phyloP scores from a whole-genome alignment of 2,329 filamentous ascomycete genomes.

The Epichloe brachyelytri region DNA sequence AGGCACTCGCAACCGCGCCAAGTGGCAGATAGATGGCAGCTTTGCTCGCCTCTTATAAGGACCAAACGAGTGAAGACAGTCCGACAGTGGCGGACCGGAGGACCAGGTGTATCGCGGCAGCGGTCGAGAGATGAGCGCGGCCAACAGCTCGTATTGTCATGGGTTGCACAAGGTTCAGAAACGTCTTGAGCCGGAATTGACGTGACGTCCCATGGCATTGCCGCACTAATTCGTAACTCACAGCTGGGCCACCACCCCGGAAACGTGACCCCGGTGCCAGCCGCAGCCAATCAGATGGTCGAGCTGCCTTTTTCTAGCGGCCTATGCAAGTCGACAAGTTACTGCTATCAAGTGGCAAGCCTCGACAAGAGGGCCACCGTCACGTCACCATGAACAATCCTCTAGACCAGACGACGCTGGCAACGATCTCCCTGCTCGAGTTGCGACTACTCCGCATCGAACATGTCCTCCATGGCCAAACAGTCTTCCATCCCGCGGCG shows the following conservation, averaged over 20 bases:
- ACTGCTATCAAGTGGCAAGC: neutral
- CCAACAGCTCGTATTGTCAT: neutral
- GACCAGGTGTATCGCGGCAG: neutral
- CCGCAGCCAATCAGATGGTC: slow-evolving; percentile 1
- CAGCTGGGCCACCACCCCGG: neutral
- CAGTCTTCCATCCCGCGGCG: slow-evolving; percentile 17
- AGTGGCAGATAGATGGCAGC: neutral
- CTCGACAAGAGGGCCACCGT: neutral
- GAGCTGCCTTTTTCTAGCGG: neutral
- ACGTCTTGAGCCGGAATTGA: neutral
- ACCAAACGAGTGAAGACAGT: neutral
- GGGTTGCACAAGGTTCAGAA: neutral
- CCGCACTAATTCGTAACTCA: neutral
- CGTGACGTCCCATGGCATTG: too few species aligned
- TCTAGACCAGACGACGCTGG: slow-evolving; percentile 39
- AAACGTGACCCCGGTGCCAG: neutral
- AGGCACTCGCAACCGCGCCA: neutral
- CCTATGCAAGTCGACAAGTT: neutral
- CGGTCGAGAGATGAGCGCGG: neutral
- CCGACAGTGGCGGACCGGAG: neutral
- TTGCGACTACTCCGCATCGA: slow-evolving; percentile 46
- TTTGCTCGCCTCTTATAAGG: neutral
- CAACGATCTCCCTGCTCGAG: slow-evolving; percentile 44
- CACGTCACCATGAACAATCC: slow-evolving; percentile 18
- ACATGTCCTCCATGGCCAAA: slow-evolving; percentile 41